A percentile compares a stretch with the other conserved stretches of the same genome.
Evolutionary conservation across 768 basidiomycete species (phyloP).

Genomic region (Myochromella boudieri): DNA sequence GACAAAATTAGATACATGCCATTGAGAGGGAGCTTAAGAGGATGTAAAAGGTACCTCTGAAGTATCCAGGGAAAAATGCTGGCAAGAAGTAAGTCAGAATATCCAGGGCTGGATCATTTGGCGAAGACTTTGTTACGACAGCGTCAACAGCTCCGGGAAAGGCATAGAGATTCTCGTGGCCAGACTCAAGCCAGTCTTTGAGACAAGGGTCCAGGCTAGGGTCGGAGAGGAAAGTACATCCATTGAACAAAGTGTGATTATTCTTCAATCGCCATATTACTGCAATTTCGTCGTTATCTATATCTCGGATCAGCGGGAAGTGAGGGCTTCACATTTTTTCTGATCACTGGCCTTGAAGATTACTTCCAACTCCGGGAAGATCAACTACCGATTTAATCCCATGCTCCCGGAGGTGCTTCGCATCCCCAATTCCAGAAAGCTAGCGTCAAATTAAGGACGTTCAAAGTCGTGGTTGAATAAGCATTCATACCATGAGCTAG

Average conservation of each 20-base stretch:
- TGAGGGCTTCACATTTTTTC: too few relatives aligned
- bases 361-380: constrained; percentile 35
- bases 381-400: constrained; percentile 28
- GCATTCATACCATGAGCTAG: constrained; percentile 22
- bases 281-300: constrained; percentile 32
- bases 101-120: constrained; percentile 22
- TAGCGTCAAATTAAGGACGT: constrained; percentile 2
- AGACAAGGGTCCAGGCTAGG: constrained; percentile 29
- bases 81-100: constrained; percentile 26
- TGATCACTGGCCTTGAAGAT: constrained; percentile 29
- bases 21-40: not conserved
- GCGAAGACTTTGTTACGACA: constrained; percentile 22
- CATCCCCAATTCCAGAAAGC: constrained; percentile 36
- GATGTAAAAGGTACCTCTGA: constrained; percentile 18
- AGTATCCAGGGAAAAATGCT: constrained; percentile 25
- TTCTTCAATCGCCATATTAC: constrained; percentile 28
- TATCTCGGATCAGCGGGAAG: not conserved
- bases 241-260: constrained; percentile 26
- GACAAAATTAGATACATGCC: not conserved
- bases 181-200: constrained; percentile 20
- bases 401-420: constrained; percentile 19
- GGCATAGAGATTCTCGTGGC: constrained; percentile 25
- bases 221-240: constrained; percentile 26
- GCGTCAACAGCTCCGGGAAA: constrained; percentile 24
- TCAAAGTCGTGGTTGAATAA: not conserved